A percentile compares a stretch with the other conserved stretches of the same genome.
phyloP scores from a whole-genome alignment of 768 basidiomycete species.

The Galerina marginata region DNA sequence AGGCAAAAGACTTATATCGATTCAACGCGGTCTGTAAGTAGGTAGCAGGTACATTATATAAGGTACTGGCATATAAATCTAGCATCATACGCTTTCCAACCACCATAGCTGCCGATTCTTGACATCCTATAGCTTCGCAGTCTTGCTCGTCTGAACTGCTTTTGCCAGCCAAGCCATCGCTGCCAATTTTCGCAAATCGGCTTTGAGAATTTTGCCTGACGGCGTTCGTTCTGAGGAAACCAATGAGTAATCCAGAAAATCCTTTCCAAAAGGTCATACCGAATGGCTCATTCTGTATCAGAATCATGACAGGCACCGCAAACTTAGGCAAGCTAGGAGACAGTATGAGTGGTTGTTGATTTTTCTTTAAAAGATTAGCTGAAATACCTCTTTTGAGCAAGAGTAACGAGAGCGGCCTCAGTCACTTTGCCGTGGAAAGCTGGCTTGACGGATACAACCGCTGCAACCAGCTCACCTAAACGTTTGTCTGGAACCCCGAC shows the following conservation, averaged over 20 bases:
- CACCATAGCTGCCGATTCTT: too few species aligned
- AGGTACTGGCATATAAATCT: too few species aligned
- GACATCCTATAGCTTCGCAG: constrained; percentile 7
- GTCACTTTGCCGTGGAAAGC: constrained; percentile 48
- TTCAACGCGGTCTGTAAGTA: too few species aligned
- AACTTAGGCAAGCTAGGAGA: constrained; percentile 51
- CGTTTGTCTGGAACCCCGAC: constrained; percentile 64
- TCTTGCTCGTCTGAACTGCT: not conserved
- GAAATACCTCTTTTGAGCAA: constrained; percentile 48
- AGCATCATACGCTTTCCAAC: too few species aligned
- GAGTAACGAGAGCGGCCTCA: constrained; percentile 51
- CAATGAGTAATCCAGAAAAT: not conserved
- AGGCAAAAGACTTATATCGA: too few species aligned
- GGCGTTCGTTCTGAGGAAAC: constrained; percentile 53
- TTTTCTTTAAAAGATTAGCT: not conserved
- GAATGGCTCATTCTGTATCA: constrained; percentile 53
- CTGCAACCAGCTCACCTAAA: constrained; percentile 65
- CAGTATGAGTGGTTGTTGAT: too few species aligned
- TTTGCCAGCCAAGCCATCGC: constrained; percentile 52
- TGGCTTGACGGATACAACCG: constrained; percentile 55
- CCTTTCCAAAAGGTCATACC: constrained; percentile 36
- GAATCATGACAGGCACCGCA: constrained; percentile 65
- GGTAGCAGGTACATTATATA: too few species aligned
- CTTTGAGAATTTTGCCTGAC: constrained; percentile 63
- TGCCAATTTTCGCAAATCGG: constrained; percentile 50